Evolutionary conservation across 495 filamentous ascomycete genomes (phyloP), one percentile per base, ranked within the genome.

Genomic region (Penicillium angulare): DNA sequence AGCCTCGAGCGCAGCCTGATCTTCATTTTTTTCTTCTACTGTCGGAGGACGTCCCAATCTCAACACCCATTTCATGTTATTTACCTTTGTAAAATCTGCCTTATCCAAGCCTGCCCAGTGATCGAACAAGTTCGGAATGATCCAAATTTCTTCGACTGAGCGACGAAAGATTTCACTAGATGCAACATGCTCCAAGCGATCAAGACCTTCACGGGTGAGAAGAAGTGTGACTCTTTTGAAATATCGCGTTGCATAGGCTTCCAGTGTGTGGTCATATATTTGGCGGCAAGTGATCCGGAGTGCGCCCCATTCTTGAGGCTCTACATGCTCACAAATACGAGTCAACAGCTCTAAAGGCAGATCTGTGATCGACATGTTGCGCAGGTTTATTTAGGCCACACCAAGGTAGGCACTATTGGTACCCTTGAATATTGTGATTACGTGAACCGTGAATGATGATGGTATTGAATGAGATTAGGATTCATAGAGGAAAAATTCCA

Each of bases 171-270:
- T 43, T 18, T 43, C 20, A 31, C 41, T 43, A 7, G 12, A 9
- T 43, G 41, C 23, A 43, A 43, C 31, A 1, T 43, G 24, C 41
- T 43, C n/a, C 41, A 43, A 24, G 23, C 41, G 41, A 5, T 17
- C 24, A 31, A 31, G 24, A 10, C 41, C 24, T 43, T 43, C 41
- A 31, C 2, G 5, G 27, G 41, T 43, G 41, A 43, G 24, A 31
- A 43, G 24, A 43, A 43, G 41, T 5, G 41, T 31, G 15, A 43
- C 20, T 32, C 2, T 43, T 43, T 7, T 43, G 20, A 43, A 43
- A 31, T 43, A 43, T 32, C 41, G 41, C 41, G 41, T 31, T 43
- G 41, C 20, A 43, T 43, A 43, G 41, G 41, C 41, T 43, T 43
- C 41, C 24, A 43, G 41, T 31, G 41, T 43, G 41, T 43, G 29